Percentiles rank a stretch among this genome's conserved stretches.
Evolutionary conservation across 768 basidiomycete species (phyloP).

Genomic region (Calvatia gigantea): DNA sequence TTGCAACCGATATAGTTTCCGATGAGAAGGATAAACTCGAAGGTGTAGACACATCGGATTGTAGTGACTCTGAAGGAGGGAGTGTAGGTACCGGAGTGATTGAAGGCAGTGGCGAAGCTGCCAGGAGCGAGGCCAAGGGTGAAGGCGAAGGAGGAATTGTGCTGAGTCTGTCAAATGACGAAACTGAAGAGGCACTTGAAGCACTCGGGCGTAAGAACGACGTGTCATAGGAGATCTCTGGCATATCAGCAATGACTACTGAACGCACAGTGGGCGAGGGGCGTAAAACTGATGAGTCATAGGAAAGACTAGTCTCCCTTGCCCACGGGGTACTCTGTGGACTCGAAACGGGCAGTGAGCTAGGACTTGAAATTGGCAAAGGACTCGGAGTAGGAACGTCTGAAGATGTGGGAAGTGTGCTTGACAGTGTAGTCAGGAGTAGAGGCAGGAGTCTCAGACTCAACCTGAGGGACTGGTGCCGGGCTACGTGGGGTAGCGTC

Average conservation of each 20-base stretch:
- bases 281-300: slow-evolving; percentile 71
- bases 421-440: slow-evolving; percentile 18
- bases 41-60: slow-evolving; percentile 28
- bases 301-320: slow-evolving; percentile 62
- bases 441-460: slow-evolving; percentile 13
- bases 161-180: slow-evolving; percentile 39
- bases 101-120: slow-evolving; percentile 30
- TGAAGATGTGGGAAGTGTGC: slow-evolving; percentile 19
- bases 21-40: slow-evolving; percentile 28
- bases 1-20: slow-evolving; percentile 10
- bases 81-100: slow-evolving; percentile 36
- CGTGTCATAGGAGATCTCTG: slow-evolving; percentile 69
- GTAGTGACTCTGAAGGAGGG: slow-evolving; percentile 28
- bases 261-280: slow-evolving; percentile 65
- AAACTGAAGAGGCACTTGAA: slow-evolving; percentile 42
- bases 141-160: slow-evolving; percentile 39
- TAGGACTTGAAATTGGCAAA: slow-evolving; percentile 17
- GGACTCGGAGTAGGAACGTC: slow-evolving; percentile 16
- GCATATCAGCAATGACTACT: slow-evolving; percentile 52
- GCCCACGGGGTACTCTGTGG: slow-evolving; percentile 49
- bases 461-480: not conserved
- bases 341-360: slow-evolving; percentile 18
- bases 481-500: not conserved
- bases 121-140: slow-evolving; percentile 10
- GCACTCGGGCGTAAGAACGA: slow-evolving; percentile 68